Evolutionary conservation across 2,329 filamentous ascomycete genomes (phyloP).

Genomic region (Trichoderma gracile): DNA sequence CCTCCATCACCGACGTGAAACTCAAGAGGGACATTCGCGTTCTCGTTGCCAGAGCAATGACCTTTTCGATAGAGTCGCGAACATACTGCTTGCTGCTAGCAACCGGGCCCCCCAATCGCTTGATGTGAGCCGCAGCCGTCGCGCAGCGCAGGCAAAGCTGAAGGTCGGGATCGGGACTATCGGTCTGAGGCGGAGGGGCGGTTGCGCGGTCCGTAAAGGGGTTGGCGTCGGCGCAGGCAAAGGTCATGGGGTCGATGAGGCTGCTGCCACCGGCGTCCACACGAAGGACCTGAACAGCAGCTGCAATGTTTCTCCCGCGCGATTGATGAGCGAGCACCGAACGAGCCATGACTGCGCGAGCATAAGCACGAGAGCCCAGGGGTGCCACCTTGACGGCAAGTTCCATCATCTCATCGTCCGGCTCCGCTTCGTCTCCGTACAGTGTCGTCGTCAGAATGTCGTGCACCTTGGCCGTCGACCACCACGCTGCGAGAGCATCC

Average conservation of each 20-base stretch:
- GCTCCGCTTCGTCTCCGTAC: conserved; percentile 42
- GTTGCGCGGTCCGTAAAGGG: conserved; percentile 53
- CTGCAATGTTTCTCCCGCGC: conserved; percentile 57
- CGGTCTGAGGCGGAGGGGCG: not conserved
- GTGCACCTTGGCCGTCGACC: conserved; percentile 73
- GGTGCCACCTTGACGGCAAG: conserved; percentile 74
- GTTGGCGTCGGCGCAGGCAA: conserved; percentile 48
- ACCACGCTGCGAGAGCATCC: conserved; percentile 90
- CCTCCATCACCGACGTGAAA: conserved; percentile 58
- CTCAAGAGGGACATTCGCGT: conserved; percentile 57
- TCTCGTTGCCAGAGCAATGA: conserved; percentile 46
- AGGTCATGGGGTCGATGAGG: conserved; percentile 38
- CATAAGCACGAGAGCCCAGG: conserved; percentile 70
- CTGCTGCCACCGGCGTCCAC: conserved; percentile 35
- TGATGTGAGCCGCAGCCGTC: conserved; percentile 55
- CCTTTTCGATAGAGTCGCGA: conserved; percentile 44
- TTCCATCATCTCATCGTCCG: conserved; percentile 53
- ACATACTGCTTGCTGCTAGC: not conserved
- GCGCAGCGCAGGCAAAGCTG: conserved; percentile 23
- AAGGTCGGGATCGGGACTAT: conserved; percentile 7
- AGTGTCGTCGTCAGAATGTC: conserved; percentile 66
- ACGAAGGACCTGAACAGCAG: conserved; percentile 54
- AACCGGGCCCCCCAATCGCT: conserved; percentile 40
- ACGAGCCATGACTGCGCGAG: conserved; percentile 60
- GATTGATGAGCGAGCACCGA: conserved; percentile 57